A percentile compares a stretch with the other conserved stretches of the same genome.
phyloP scores from a whole-genome alignment of 768 basidiomycete genomes.

The Cubamyces lactineus region DNA sequence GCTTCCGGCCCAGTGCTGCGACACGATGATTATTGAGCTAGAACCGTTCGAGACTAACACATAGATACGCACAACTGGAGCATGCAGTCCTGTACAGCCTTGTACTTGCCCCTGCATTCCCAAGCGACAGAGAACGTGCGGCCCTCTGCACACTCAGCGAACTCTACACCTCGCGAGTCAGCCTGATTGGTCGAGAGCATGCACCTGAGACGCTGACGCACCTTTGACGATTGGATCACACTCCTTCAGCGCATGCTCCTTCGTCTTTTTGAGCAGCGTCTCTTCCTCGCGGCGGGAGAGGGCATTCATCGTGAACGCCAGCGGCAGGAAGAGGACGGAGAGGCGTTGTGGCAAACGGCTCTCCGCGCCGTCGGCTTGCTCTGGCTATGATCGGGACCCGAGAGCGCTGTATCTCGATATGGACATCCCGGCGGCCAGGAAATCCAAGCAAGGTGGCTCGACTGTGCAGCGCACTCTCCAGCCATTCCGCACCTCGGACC shows the following conservation, averaged over 20 bases:
- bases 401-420: slow-evolving; percentile 4
- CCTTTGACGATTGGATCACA: slow-evolving; percentile 81
- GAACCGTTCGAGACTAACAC: background rate
- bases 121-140: slow-evolving; percentile 85
- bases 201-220: slow-evolving; percentile 27
- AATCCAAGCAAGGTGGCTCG: slow-evolving; percentile 5
- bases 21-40: background rate
- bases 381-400: slow-evolving; percentile 15
- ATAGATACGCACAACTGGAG: slow-evolving; percentile 64
- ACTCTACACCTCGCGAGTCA: slow-evolving; percentile 50
- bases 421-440: slow-evolving; percentile 22
- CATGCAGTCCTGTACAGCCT: slow-evolving; percentile 77
- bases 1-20: slow-evolving; percentile 71
- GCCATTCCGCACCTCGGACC: slow-evolving; percentile 3
- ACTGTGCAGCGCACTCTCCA: background rate
- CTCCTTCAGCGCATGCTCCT: slow-evolving; percentile 75
- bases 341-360: slow-evolving; percentile 20
- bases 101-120: slow-evolving; percentile 75
- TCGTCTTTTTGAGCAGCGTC: slow-evolving; percentile 78
- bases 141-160: slow-evolving; percentile 82
- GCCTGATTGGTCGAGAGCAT: background rate
- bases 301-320: slow-evolving; percentile 61
- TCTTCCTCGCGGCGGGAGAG: slow-evolving; percentile 90
- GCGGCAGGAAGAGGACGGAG: slow-evolving; percentile 7
- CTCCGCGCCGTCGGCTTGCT: slow-evolving; percentile 16